Evolutionary conservation across 306 rosid species (phyloP), one percentile per base, ranked within the genome.

Genomic region (Carpinus viminea): DNA sequence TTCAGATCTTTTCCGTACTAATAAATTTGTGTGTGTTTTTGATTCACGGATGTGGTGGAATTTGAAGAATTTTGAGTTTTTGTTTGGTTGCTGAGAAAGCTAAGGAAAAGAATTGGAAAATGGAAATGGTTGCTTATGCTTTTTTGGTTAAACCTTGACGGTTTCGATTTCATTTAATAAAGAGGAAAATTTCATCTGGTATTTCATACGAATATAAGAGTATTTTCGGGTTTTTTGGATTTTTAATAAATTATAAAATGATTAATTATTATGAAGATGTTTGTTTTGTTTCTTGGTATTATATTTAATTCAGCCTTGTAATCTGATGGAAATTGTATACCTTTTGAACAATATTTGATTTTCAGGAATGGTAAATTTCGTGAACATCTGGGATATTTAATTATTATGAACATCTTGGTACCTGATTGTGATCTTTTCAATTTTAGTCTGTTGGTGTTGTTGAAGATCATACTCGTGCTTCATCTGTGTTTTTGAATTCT

Each of bases 11-110:
- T 10, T 57, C 34, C 7, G 36, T 15, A 1, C 48, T 2, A 65
- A 8, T 24, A 10, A 17, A 36, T 65, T 8, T 18, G 26, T 41
- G 34, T 72, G 68, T 76, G 54, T 59, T 69, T 38, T 50, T 13
- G 31, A 15, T 79, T 65, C 20, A 4, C 0, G 38, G 46, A 56
- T 24, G 36, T 59, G 65, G 31, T 10, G 65, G 34, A 18, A 15
- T 24, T 43, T 26, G 76, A 48, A 3, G 36, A n/a, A 24, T 56
- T 0, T 2, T 16, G n/a, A 10, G 17, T 9, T 0, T 7, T 62
- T 17, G 45, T 75, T 79, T 78, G 70, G 48, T 53, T 78, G 15
- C 31, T 57, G 12, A 10, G 75, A 17, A 57, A 74, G 12, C 31
- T 51, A 52, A 65, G 16, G 65, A 51, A 26, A 17, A 16, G 18